Conservation (phyloP, 1,139 yeast species). For the Eremothecium sinecaudum region DNA sequence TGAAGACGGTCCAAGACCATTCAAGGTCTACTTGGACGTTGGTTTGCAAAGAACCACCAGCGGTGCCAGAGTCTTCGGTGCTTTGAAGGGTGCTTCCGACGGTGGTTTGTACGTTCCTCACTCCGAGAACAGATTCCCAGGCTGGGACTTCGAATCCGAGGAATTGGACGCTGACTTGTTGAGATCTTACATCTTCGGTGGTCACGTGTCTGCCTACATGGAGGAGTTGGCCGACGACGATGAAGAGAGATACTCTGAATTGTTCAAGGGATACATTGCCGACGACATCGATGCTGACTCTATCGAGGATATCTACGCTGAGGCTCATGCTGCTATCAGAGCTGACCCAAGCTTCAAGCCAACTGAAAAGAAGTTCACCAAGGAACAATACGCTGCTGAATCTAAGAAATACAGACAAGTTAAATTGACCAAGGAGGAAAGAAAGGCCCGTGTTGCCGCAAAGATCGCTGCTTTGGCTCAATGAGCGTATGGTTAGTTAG, state of each 20-base stretch:
- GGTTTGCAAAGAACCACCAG: conserved; percentile 99
- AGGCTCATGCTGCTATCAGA: conserved; percentile 94
- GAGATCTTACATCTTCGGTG: conserved; percentile 99
- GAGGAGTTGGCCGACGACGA: conserved; percentile 99
- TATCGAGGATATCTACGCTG: conserved; percentile 87
- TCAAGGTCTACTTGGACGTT: conserved; percentile 98
- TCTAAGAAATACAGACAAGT: conserved; percentile 83
- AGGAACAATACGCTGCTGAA: conserved; percentile 97
- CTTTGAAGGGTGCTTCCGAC: conserved; percentile 99
- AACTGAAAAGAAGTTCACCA: conserved; percentile 88
- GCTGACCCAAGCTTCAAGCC: conserved; percentile 90
- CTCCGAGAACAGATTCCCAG: conserved; percentile 99
- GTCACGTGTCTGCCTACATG: conserved; percentile 99
- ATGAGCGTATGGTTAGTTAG: conserved; percentile 1
- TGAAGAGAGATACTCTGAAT: conserved; percentile 97
- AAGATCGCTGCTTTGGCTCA: conserved; percentile 72
- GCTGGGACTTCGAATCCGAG: conserved; percentile 98
- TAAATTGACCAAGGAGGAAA: conserved; percentile 87
- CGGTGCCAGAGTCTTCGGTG: conserved; percentile 99
- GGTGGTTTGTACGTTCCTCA: conserved; percentile 99
- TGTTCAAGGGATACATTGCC: conserved; percentile 93
- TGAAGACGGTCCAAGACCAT: conserved; percentile 99
- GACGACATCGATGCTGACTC: conserved; percentile 97
- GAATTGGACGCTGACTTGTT: conserved; percentile 96
- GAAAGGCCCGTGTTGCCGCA: conserved; percentile 79